These are phyloP conservation scores for Persicaria tinctoria DNA, from an alignment of 148 eudicot species.

Conservation along the genomic window DNA sequence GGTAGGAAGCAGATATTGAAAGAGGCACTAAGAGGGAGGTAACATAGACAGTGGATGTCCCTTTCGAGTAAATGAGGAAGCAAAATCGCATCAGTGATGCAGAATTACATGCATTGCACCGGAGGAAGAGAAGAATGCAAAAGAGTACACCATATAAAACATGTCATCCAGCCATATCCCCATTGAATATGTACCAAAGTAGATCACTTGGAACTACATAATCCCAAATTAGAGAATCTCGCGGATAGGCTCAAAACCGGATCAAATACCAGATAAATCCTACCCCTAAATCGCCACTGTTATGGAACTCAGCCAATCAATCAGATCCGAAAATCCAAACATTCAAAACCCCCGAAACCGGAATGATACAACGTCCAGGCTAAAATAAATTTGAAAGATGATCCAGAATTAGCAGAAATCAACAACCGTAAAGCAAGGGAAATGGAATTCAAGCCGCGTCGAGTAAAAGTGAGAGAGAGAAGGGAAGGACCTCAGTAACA, in stretches of 20 bases:
- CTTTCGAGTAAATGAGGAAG: background rate
- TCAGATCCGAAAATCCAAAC: constrained; percentile 2
- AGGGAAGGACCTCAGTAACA: constrained; percentile 39
- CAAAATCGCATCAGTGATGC: background rate
- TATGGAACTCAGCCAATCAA: background rate
- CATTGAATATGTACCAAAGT: background rate
- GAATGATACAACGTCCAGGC: background rate
- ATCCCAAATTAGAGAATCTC: background rate
- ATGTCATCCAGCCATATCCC: background rate
- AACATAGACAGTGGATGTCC: no score
- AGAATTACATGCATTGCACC: background rate
- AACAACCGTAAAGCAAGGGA: background rate
- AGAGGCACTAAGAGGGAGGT: no score
- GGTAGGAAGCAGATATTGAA: no score
- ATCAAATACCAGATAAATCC: background rate
- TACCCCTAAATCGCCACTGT: background rate
- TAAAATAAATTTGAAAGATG: background rate
- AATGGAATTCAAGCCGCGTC: background rate
- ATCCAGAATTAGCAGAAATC: background rate
- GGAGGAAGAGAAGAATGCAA: background rate
- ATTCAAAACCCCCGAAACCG: background rate
- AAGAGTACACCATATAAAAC: background rate
- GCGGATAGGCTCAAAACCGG: background rate
- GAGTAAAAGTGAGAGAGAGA: background rate
- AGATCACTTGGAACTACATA: background rate